These are phyloP conservation scores for Psilocybe tampanensis DNA, from an alignment of 768 basidiomycete genomes.

Conservation along the genomic window DNA sequence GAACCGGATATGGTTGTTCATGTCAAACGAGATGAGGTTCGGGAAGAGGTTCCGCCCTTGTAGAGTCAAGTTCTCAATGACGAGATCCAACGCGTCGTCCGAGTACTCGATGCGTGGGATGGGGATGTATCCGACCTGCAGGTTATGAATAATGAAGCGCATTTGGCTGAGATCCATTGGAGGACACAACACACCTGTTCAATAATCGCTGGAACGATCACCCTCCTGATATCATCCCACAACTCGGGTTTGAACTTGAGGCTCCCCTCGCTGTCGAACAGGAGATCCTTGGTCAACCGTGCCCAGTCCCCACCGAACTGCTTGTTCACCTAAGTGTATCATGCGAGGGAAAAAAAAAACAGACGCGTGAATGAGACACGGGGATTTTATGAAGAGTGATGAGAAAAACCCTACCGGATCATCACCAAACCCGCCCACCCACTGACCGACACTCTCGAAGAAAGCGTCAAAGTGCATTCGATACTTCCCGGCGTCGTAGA, in stretches of 20 bases:
- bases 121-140: conserved; percentile 75
- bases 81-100: conserved; percentile 82
- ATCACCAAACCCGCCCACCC: conserved; percentile 83
- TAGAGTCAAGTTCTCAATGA: conserved; percentile 91
- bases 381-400: no score
- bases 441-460: conserved; percentile 69
- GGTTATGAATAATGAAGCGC: not conserved
- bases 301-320: conserved; percentile 85
- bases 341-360: not conserved
- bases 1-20: conserved; percentile 83
- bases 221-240: conserved; percentile 85
- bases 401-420: conserved; percentile 56
- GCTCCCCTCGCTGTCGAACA: conserved; percentile 80
- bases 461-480: conserved; percentile 80
- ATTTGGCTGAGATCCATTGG: not conserved
- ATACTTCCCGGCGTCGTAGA: conserved; percentile 72
- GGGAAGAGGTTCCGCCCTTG: conserved; percentile 91
- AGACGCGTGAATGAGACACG: no score
- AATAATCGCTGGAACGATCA: conserved; percentile 80
- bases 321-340: conserved; percentile 51
- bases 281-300: conserved; percentile 78
- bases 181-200: conserved; percentile 53
- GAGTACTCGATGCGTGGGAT: conserved; percentile 96
- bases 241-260: conserved; percentile 87
- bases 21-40: conserved; percentile 71